Base-by-base conservation (phyloP, 2,329 filamentous ascomycete genomes). In the Ascochyta koolunga region DNA sequence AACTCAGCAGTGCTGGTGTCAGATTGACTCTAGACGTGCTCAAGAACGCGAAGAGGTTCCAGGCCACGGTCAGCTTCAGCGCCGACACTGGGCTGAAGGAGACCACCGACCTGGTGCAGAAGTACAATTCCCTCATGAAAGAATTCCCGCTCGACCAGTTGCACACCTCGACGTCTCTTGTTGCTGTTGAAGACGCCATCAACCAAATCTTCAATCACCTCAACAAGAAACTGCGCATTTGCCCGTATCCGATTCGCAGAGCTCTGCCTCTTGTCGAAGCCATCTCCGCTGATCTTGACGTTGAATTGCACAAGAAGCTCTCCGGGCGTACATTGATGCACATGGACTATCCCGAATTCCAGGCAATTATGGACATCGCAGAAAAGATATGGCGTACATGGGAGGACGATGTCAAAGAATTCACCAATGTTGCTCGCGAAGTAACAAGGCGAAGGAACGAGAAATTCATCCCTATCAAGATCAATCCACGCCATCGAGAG, bases 401-500 rank as follows among this genome's bases (percentile, higher is more conserved):
- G 95, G 95, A 99, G 65, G 92, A 96, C 49, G 92, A 93, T 67
- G 84, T 96, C 71, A 98, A 98, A 74, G 95, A 98, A 66, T 99
- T 99, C 71, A 98, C 93, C 15, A 96, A 97, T 64, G 91, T 98
- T 60, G 93, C 95, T 29, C 90, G 95, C 77, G 96, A 99, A 69
- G 92, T 96, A 6, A 97, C 91, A 3, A 86, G 93, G 61, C 89
- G 93, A 65, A 86, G 95, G 64, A 96, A 96, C 69, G 96, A 98
- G 75, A 96, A 96, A 74, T 99, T 99, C 74, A 97, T 99, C 61
- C 93, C 93, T 4, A 98, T 99, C 80, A 98, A 98, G 79, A 93
- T 99, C 73, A 85, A 83, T 61, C 89, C 92, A 57, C 89, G 90
- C 66, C 95, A 99, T 72, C 88, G 86, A 33, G 90, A 93, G 73